These are phyloP conservation scores for Geotrichum citri-aurantii DNA, from an alignment of 1,139 yeast genomes.

Conservation along the genomic window DNA sequence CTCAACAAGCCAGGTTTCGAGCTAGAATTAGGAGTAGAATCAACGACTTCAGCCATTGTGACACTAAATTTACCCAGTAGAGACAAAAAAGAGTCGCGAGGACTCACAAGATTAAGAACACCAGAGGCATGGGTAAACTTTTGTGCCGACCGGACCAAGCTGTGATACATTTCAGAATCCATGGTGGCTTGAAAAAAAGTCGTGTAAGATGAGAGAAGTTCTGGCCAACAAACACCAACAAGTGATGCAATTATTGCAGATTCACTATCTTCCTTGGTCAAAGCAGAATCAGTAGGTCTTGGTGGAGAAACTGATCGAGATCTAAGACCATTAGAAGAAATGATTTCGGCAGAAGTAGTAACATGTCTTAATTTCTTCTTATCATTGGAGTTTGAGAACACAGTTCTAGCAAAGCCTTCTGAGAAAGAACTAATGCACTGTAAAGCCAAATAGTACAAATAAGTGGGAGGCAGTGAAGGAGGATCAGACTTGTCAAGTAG, in stretches of 20 bases:
- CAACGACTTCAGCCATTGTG: constrained; percentile 44
- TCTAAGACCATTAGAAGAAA: not conserved
- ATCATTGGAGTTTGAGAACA: constrained; percentile 35
- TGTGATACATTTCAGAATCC: constrained; percentile 64
- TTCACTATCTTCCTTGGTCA: constrained; percentile 1
- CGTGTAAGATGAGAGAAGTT: constrained; percentile 45
- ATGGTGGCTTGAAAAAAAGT: constrained; percentile 57
- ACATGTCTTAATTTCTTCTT: constrained; percentile 7
- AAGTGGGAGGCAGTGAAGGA: constrained; percentile 55
- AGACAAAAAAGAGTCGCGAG: constrained; percentile 56
- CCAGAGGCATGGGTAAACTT: constrained; percentile 80
- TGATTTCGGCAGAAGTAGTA: not conserved
- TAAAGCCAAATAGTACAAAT: constrained; percentile 55
- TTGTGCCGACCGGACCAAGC: constrained; percentile 63
- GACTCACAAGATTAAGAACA: constrained; percentile 48
- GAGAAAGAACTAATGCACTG: constrained; percentile 51
- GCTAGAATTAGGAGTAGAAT: constrained; percentile 3
- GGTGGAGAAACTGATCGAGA: constrained; percentile 10
- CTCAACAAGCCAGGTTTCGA: constrained; percentile 39
- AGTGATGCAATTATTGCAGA: constrained; percentile 33
- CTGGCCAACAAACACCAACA: constrained; percentile 43
- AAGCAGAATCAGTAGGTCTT: not conserved
- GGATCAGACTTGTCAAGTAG: constrained; percentile 74
- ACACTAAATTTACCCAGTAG: constrained; percentile 47
- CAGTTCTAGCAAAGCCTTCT: constrained; percentile 62